phyloP scores from a whole-genome alignment of 129 eudicot genomes.

The Silybum marianum region DNA sequence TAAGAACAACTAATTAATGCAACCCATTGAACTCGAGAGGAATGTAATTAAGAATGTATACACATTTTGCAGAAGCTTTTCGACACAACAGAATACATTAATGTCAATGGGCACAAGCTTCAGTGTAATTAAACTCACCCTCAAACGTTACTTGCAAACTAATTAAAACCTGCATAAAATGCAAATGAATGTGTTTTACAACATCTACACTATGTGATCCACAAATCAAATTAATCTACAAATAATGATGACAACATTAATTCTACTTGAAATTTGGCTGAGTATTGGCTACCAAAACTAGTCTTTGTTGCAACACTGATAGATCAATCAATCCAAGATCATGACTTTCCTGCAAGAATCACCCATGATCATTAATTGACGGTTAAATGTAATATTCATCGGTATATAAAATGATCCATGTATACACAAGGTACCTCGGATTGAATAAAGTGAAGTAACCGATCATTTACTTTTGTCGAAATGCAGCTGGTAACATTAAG shows the following conservation, averaged over 20 bases:
- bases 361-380: neutral
- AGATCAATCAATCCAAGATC: slow-evolving; percentile 26
- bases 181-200: neutral
- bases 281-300: slow-evolving; percentile 20
- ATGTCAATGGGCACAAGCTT: neutral
- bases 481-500: slow-evolving; percentile 31
- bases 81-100: neutral
- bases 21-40: neutral
- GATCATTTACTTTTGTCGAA: slow-evolving; percentile 37
- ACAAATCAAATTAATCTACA: neutral
- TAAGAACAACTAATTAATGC: neutral
- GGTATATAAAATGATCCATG: neutral
- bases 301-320: slow-evolving; percentile 42
- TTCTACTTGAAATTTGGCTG: neutral
- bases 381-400: neutral
- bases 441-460: slow-evolving; percentile 32
- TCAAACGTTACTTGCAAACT: neutral
- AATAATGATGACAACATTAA: neutral
- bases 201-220: neutral
- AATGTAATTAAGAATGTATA: neutral
- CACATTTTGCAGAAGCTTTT: slow-evolving; percentile 7
- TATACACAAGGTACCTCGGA: slow-evolving; percentile 26
- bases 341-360: slow-evolving; percentile 30
- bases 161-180: neutral
- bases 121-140: neutral